phyloP scores from a whole-genome alignment of 2,329 filamentous ascomycete species.

The Fonsecaea monophora region DNA sequence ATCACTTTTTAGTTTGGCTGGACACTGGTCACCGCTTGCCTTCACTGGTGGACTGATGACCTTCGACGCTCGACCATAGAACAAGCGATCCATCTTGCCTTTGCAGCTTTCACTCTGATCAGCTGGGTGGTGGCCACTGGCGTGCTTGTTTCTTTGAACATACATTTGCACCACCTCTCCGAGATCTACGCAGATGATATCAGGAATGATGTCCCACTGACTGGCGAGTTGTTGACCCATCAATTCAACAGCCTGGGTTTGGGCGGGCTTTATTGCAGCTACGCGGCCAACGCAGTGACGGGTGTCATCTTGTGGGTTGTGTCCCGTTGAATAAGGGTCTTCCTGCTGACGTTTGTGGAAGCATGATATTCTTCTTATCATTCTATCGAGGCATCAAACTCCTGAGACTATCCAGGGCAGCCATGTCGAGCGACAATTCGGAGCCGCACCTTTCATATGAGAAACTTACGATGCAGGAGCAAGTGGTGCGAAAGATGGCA shows the following conservation, averaged over 20 bases:
- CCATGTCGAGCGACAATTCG: neutral
- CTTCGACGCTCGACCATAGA: conserved; percentile 6
- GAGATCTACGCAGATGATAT: conserved; percentile 8
- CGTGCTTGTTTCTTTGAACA: conserved; percentile 12
- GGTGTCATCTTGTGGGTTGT: conserved; percentile 14
- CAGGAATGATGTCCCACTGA: conserved; percentile 7
- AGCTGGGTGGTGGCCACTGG: conserved; percentile 12
- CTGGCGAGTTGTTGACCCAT: conserved; percentile 13
- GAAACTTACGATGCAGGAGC: conserved; percentile 9
- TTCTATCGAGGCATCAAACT: conserved; percentile 3
- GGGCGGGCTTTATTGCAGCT: conserved; percentile 20
- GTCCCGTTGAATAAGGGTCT: neutral
- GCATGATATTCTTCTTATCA: conserved; percentile 3
- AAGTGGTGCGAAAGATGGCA: neutral
- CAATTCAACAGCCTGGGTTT: conserved; percentile 13
- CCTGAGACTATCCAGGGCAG: neutral
- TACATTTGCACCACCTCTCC: conserved; percentile 10
- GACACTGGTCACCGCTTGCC: conserved; percentile 8
- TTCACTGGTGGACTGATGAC: conserved; percentile 15
- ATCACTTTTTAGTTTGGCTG: conserved; percentile 9
- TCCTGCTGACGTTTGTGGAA: conserved; percentile 5
- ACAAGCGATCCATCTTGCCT: conserved; percentile 13
- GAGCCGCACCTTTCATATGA: conserved; percentile 8
- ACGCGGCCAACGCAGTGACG: conserved; percentile 14
- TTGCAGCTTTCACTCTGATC: conserved; percentile 11